Evolutionary conservation across 371 early-diverging fungal genomes (phyloP).

Genomic region (Amoeboaphelidium occidentale): DNA sequence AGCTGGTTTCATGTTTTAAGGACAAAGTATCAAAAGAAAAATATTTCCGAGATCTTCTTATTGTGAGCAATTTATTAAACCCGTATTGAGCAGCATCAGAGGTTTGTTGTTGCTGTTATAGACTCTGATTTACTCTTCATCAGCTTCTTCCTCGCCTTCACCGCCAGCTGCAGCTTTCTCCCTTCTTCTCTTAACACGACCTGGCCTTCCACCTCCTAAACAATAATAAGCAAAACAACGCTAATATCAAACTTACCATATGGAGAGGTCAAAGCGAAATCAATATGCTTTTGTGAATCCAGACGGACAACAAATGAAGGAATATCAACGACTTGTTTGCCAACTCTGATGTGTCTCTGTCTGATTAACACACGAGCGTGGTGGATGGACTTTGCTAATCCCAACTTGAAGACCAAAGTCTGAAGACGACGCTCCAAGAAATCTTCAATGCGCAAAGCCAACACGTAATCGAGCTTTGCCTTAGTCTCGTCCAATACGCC

Average conservation of each 20-base stretch:
- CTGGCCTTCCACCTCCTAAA: slow-evolving; percentile 71
- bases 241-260: slow-evolving; percentile 41
- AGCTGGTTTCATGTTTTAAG: slow-evolving; percentile 16
- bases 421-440: slow-evolving; percentile 99
- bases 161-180: slow-evolving; percentile 31
- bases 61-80: neutral
- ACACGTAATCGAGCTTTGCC: slow-evolving; percentile 96
- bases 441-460: slow-evolving; percentile 92
- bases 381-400: slow-evolving; percentile 97
- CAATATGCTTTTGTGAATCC: slow-evolving; percentile 92
- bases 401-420: slow-evolving; percentile 96
- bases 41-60: neutral
- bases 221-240: neutral
- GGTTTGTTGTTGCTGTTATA: neutral
- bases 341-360: slow-evolving; percentile 93
- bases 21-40: no score
- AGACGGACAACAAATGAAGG: slow-evolving; percentile 85
- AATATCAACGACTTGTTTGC: slow-evolving; percentile 94
- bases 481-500: slow-evolving; percentile 93
- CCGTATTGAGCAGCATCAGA: no score
- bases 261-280: slow-evolving; percentile 92
- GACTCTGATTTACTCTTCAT: slow-evolving; percentile 3
- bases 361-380: slow-evolving; percentile 98
- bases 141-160: slow-evolving; percentile 27
- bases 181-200: slow-evolving; percentile 90